phyloP scores from a whole-genome alignment of 495 filamentous ascomycete species.

The Aspergillus cavernicola region DNA sequence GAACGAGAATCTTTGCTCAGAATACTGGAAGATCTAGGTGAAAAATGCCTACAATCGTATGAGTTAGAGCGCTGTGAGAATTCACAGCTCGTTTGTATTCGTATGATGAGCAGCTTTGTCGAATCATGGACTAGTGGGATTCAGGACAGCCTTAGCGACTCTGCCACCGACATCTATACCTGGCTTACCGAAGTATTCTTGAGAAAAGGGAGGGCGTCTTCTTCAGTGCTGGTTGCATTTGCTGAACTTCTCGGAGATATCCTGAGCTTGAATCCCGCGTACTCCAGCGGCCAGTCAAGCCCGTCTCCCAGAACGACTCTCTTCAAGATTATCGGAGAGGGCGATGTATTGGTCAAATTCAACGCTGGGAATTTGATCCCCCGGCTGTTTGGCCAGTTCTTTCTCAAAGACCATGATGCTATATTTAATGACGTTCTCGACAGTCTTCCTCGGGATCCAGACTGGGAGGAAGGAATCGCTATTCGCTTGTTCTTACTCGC shows the following conservation, averaged over 20 bases:
- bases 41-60: constrained; percentile 59
- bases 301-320: constrained; percentile 72
- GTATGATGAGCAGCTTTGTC: constrained; percentile 63
- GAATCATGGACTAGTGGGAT: constrained; percentile 57
- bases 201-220: constrained; percentile 59
- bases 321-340: constrained; percentile 63
- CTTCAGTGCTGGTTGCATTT: constrained; percentile 61
- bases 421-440: constrained; percentile 75
- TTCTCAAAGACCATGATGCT: constrained; percentile 73
- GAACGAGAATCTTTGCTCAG: constrained; percentile 33
- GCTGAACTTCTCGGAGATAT: constrained; percentile 64
- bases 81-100: constrained; percentile 63
- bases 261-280: constrained; percentile 59
- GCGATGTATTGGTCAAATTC: constrained; percentile 71
- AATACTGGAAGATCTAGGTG: constrained; percentile 52
- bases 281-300: constrained; percentile 50
- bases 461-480: constrained; percentile 78
- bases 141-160: constrained; percentile 52
- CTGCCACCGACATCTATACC: constrained; percentile 70
- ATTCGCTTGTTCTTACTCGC: constrained; percentile 73
- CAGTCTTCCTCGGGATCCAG: constrained; percentile 65
- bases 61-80: constrained; percentile 74
- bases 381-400: constrained; percentile 72
- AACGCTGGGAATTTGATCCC: constrained; percentile 64
- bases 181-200: constrained; percentile 69